Conservation (phyloP, 768 basidiomycete species). For the Pleurotus ostreatus region DNA sequence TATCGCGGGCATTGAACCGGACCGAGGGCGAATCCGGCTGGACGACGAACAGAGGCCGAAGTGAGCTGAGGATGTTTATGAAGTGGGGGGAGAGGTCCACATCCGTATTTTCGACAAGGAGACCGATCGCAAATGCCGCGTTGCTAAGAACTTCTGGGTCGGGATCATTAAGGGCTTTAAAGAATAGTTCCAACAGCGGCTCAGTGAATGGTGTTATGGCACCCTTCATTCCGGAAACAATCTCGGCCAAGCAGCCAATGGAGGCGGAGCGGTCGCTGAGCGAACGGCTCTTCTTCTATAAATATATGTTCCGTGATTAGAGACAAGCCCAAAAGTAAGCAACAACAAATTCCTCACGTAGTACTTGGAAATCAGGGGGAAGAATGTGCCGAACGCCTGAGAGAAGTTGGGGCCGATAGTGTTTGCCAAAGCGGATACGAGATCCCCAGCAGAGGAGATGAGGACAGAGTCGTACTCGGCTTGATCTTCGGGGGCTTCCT, state of each 20-base stretch:
- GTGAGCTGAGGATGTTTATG: slow-evolving; percentile 67
- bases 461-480: slow-evolving; percentile 97
- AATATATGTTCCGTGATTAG: neutral
- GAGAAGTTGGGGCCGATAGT: slow-evolving; percentile 84
- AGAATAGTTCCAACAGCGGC: slow-evolving; percentile 79
- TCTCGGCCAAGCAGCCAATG: slow-evolving; percentile 92
- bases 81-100: slow-evolving; percentile 82
- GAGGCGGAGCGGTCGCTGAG: slow-evolving; percentile 90
- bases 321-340: neutral
- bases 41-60: slow-evolving; percentile 79
- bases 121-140: slow-evolving; percentile 90
- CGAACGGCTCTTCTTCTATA: slow-evolving; percentile 79
- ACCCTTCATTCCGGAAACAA: slow-evolving; percentile 87
- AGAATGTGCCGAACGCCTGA: slow-evolving; percentile 80
- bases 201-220: slow-evolving; percentile 84
- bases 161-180: slow-evolving; percentile 72
- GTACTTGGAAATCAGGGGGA: slow-evolving; percentile 86
- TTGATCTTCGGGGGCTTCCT: slow-evolving; percentile 82
- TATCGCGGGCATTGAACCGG: slow-evolving; percentile 85
- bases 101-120: slow-evolving; percentile 83
- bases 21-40: slow-evolving; percentile 58
- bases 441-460: slow-evolving; percentile 90
- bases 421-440: slow-evolving; percentile 84
- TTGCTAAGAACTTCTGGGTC: slow-evolving; percentile 96
- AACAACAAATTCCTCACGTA: slow-evolving; percentile 52